Evolutionary conservation across 2,329 filamentous ascomycete genomes (phyloP).

Genomic region (Orbilia quercus): DNA sequence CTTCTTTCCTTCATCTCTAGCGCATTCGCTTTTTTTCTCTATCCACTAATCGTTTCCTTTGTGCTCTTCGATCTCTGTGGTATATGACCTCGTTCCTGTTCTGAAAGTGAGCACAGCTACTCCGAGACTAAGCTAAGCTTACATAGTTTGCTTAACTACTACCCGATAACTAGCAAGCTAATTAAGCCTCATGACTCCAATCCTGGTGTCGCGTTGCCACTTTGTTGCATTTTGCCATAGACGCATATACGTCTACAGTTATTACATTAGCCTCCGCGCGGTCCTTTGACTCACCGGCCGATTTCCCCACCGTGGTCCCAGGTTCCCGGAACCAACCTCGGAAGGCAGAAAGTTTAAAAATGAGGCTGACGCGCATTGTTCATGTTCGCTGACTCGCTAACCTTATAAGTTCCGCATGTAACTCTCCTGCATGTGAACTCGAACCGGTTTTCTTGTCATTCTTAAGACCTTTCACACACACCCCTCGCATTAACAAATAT

Average conservation of each 20-base stretch:
- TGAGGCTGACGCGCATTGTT: not conserved
- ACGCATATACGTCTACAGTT: constrained; percentile 5
- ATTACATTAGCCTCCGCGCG: constrained; percentile 7
- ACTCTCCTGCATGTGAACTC: constrained; percentile 3
- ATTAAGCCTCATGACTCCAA: not conserved
- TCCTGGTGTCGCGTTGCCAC: constrained; percentile 13
- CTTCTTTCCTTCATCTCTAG: no score
- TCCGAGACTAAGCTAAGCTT: no score
- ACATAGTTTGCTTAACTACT: no score
- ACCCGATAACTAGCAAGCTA: no score
- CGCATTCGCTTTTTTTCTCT: no score
- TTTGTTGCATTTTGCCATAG: constrained; percentile 15
- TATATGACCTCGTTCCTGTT: no score
- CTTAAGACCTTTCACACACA: not conserved
- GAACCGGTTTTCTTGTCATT: not conserved
- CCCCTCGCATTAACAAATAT: no score
- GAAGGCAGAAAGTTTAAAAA: not conserved
- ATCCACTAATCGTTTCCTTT: no score
- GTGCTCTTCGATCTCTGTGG: no score
- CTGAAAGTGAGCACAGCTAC: no score
- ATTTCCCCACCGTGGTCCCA: constrained; percentile 4
- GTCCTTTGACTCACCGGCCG: constrained; percentile 19
- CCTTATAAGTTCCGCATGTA: constrained; percentile 16
- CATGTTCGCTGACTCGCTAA: not conserved
- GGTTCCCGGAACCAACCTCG: constrained; percentile 11